Percentiles rank a stretch among this genome's conserved stretches.
Evolutionary conservation across 2,329 filamentous ascomycete species (phyloP).

Genomic region (Berkeleyomyces basicola): DNA sequence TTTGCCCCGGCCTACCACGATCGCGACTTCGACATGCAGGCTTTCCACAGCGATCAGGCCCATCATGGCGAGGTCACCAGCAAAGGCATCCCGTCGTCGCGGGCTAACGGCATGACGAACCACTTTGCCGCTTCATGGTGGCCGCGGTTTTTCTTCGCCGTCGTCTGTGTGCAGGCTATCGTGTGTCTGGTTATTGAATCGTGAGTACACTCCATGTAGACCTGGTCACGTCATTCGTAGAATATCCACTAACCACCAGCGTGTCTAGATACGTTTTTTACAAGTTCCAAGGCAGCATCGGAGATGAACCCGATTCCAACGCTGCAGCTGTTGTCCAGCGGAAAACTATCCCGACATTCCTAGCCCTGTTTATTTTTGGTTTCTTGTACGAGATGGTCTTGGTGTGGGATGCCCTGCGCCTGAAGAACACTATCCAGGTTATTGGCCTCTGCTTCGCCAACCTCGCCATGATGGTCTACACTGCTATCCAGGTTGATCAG

Average conservation of each 20-base stretch:
- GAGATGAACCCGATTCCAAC: slow-evolving; percentile 23
- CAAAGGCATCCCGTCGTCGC: background rate
- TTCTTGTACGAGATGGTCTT: slow-evolving; percentile 84
- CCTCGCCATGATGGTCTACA: slow-evolving; percentile 78
- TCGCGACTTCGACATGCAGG: slow-evolving; percentile 8
- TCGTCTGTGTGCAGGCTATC: slow-evolving; percentile 58
- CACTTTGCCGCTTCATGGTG: slow-evolving; percentile 71
- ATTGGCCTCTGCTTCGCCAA: slow-evolving; percentile 93
- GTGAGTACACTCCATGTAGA: slow-evolving; percentile 35
- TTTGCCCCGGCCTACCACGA: slow-evolving; percentile 4
- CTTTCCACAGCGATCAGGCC: slow-evolving; percentile 1
- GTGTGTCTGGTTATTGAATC: slow-evolving; percentile 73
- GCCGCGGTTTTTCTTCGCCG: slow-evolving; percentile 71
- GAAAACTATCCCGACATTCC: slow-evolving; percentile 78
- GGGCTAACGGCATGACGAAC: slow-evolving; percentile 22
- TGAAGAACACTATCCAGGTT: slow-evolving; percentile 97
- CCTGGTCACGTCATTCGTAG: background rate
- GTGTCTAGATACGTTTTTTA: slow-evolving; percentile 66
- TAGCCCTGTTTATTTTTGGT: slow-evolving; percentile 92
- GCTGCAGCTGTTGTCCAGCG: slow-evolving; percentile 29
- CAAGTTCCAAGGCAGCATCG: slow-evolving; percentile 55
- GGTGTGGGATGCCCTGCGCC: slow-evolving; percentile 79
- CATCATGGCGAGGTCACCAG: background rate
- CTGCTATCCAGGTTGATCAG: slow-evolving; percentile 82
- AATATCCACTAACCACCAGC: background rate